Percentiles rank a stretch among this genome's conserved stretches.
Evolutionary conservation across 2,329 filamentous ascomycete genomes (phyloP).

Genomic region (Fusarium tupiense): DNA sequence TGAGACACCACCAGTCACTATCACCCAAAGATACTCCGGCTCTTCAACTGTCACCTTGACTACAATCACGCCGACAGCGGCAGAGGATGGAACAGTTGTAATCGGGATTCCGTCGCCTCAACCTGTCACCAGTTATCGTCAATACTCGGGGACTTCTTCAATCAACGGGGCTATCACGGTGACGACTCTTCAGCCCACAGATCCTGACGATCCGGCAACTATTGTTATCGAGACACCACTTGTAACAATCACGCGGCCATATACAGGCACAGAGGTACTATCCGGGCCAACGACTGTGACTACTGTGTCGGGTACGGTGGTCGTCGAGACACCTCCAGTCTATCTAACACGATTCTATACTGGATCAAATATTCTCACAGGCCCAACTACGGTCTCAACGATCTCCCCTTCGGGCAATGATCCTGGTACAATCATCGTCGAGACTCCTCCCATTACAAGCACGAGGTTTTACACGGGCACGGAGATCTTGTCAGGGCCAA

Average conservation of each 20-base stretch:
- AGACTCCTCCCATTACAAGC: neutral
- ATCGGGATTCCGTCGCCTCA: neutral
- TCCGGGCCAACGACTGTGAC: neutral
- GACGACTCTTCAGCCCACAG: neutral
- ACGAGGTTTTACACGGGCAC: neutral
- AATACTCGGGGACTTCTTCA: neutral
- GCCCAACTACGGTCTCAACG: neutral
- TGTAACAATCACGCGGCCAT: neutral
- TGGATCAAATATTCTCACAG: neutral
- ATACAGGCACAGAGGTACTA: neutral
- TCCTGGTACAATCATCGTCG: neutral
- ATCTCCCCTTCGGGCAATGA: neutral
- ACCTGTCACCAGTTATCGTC: neutral
- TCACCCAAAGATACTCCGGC: neutral
- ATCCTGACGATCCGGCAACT: neutral
- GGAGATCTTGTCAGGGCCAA: neutral
- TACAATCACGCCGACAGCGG: neutral
- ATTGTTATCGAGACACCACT: neutral
- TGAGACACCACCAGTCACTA: neutral
- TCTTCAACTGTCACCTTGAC: neutral
- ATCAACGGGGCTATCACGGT: neutral
- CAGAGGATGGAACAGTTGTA: neutral
- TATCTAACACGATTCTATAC: neutral
- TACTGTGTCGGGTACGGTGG: neutral
- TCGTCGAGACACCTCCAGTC: neutral